Evolutionary conservation across 441 rosid genomes (phyloP), one percentile per base, ranked within the genome.

Genomic region (Adansonia grandidieri): DNA sequence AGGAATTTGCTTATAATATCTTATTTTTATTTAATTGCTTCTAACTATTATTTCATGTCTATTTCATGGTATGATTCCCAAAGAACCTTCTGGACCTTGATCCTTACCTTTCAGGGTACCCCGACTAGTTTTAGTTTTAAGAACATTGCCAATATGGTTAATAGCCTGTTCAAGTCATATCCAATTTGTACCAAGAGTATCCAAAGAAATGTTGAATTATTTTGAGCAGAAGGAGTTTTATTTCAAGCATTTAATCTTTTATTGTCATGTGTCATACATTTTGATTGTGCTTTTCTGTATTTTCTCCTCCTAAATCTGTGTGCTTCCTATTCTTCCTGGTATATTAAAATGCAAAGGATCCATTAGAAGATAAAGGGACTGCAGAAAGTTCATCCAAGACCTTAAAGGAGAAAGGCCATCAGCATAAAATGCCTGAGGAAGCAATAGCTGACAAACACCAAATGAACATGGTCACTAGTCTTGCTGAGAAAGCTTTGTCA

Each of bases 401-500:
- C 79, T 80, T 81, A 42, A 76, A 75, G 48, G 88, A 79, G 82
- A 86, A 80, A 84, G 87, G 48, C 77, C 84, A 72, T 80, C 72
- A 65, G 77, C 81, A 77, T n/a, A 87, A 85, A 68, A 90, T 81
- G 61, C 79, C 84, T 60, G 93, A 82, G 44, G 91, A 82, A 65
- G 66, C 69, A 50, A 71, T 73, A 7, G 80, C 87, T 74, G 92
- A 84, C 37, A 89, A 84, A 77, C 78, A 75, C 64, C 89, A 85
- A 76, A 84, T 77, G 62, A 87, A 82, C 80, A 62, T 88, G 56
- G 93, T 92, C 74, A 81, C 92, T 78, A 95, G 97, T 90, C 89
- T 95, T 82, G 98, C 98, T 45, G 99, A 95, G 89, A 97, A 92
- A 86, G 99, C 95, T 68, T 86, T 97, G 94, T 91, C 97, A 48